phyloP scores from a whole-genome alignment of 139 green algal genomes.

The Tetradesmus obliquus region DNA sequence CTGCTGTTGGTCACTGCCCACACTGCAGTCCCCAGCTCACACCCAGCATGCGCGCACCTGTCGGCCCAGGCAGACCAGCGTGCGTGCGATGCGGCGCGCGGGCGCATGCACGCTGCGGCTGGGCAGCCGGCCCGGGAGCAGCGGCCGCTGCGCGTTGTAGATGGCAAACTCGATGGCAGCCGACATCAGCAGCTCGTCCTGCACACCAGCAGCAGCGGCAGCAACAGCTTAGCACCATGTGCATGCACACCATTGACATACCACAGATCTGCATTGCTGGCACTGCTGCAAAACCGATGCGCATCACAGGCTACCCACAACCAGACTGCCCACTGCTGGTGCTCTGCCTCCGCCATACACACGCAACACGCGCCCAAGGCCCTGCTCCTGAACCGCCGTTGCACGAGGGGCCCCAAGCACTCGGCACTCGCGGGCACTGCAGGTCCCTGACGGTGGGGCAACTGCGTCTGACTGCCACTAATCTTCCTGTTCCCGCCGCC shows the following conservation, averaged over 20 bases:
- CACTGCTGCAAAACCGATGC: no score
- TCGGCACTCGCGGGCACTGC: no score
- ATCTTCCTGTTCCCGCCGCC: no score
- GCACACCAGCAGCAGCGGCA: constrained; percentile 31
- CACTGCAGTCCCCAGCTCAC: background rate
- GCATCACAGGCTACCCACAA: background rate
- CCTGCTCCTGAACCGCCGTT: no score
- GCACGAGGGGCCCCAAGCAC: no score
- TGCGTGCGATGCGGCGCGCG: constrained; percentile 79
- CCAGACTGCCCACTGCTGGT: background rate
- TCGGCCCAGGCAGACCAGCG: constrained; percentile 74
- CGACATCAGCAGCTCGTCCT: constrained; percentile 71
- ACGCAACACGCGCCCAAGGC: no score
- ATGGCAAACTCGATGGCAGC: constrained; percentile 75
- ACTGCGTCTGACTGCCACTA: no score
- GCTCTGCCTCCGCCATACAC: no score
- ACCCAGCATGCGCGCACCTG: constrained; percentile 34
- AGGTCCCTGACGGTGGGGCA: no score
- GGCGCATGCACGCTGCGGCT: constrained; percentile 66
- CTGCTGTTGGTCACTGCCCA: background rate
- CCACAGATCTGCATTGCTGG: no score
- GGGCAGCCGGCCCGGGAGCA: background rate
- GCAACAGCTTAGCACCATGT: background rate
- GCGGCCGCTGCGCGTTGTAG: constrained; percentile 63
- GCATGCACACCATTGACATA: background rate